Evolutionary conservation across 305 asterid genomes (phyloP), one percentile per base, ranked within the genome.

Genomic region (Fraxinus baroniana): DNA sequence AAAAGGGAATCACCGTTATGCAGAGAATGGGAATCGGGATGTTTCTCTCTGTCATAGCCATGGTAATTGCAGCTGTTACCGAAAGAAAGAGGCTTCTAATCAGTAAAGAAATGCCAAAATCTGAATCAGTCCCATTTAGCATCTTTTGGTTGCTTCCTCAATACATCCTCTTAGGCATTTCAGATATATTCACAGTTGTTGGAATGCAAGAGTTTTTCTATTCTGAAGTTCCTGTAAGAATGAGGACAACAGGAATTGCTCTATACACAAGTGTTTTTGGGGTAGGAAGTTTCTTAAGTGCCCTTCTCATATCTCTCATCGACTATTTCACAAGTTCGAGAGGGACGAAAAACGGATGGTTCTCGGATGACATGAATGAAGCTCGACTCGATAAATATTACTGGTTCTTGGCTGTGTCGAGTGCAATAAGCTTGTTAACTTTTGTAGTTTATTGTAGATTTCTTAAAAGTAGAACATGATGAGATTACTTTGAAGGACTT

Each of bases 121-220:
- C 85, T 0, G 88, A 82, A 22, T 84, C 85, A 1, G 88, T 90
- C 5, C 88, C 91, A 5, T 75, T 90, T 46, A 95, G 92, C 80
- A 95, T 95, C n/a, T 91, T 93, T 32, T 94, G 99, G 98, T 79
- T 96, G 87, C 88, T 96, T 39, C 99, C 99, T 0, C 99, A 96
- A 70, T 96, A 96, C 76, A 84, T 96, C 2, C 12, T 96, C 57
- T 77, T 96, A 77, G 99, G 99, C 3, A 89, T 96, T 39, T 96
- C 99, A 0, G 99, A 96, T 36, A 90, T 94, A 44, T 96, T 96
- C 82, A 96, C 99, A 0, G 99, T 96, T 0, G 98, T 96, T 0
- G 99, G 98, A 30, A 94, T 96, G 99, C 98, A 96, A 78, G 98
- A 94, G 84, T 96, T 87, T 80, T 96, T 96, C 88, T 94, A 91